Percentiles rank a stretch among this genome's conserved stretches.
Conservation (phyloP, 2,329 filamentous ascomycete genomes). For the Calonectria multiphialidica region DNA sequence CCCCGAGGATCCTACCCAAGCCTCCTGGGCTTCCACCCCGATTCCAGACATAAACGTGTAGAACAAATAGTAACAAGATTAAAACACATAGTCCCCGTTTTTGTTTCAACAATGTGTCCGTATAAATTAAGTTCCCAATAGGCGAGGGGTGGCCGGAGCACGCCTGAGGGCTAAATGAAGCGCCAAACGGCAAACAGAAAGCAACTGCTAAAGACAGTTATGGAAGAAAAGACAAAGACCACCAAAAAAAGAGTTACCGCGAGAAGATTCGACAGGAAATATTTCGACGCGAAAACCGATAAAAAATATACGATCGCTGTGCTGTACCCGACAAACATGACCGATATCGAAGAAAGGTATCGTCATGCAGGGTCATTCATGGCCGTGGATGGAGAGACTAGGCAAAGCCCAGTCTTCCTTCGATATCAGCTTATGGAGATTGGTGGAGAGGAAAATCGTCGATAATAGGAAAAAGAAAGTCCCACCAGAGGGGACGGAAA, state of each 20-base stretch:
- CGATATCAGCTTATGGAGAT: conserved; percentile 43
- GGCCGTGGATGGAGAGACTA: conserved; percentile 40
- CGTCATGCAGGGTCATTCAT: conserved; percentile 70
- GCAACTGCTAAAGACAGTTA: conserved; percentile 30
- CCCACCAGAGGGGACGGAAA: conserved; percentile 37
- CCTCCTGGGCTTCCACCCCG: conserved; percentile 49
- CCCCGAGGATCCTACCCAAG: conserved; percentile 43
- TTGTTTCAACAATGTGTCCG: conserved; percentile 44
- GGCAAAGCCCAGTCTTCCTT: conserved; percentile 32
- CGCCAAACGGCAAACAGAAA: conserved; percentile 36
- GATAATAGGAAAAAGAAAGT: conserved; percentile 31
- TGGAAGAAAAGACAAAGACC: conserved; percentile 47
- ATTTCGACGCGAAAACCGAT: conserved; percentile 41
- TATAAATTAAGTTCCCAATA: conserved; percentile 44
- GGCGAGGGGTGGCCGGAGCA: conserved; percentile 42
- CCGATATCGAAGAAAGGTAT: conserved; percentile 63
- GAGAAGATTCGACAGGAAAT: conserved; percentile 45
- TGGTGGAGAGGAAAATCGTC: conserved; percentile 44
- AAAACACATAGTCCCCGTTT: conserved; percentile 40
- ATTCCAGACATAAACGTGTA: conserved; percentile 39
- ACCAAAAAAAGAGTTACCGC: conserved; percentile 41
- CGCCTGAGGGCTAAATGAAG: conserved; percentile 34
- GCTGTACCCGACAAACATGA: conserved; percentile 73
- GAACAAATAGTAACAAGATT: conserved; percentile 39
- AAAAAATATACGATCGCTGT: conserved; percentile 65